Evolutionary conservation across 768 basidiomycete genomes (phyloP).

Genomic region (Mycena metata): DNA sequence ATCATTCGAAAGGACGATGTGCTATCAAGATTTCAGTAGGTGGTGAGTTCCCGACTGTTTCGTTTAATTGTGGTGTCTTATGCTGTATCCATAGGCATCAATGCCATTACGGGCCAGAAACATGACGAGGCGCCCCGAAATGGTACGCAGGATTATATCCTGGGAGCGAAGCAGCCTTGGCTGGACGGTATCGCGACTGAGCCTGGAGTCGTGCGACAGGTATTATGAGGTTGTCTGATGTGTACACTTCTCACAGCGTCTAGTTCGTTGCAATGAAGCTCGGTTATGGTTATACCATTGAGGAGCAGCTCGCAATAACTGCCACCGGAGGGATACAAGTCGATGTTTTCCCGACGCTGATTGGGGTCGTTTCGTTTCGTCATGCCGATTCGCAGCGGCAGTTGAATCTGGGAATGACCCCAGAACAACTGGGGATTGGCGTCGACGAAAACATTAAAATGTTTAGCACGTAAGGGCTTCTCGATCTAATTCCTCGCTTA

Average conservation of each 20-base stretch:
- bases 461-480: slow-evolving; percentile 2
- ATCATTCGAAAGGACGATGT: background rate
- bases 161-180: slow-evolving; percentile 9
- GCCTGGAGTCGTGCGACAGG: slow-evolving; percentile 17
- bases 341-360: slow-evolving; percentile 13
- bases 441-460: background rate
- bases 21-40: slow-evolving; percentile 15
- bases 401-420: slow-evolving; percentile 1
- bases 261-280: slow-evolving; percentile 18
- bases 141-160: slow-evolving; percentile 4
- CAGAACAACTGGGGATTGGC: background rate
- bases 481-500: background rate
- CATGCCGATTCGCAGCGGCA: background rate
- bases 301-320: slow-evolving; percentile 2
- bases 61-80: background rate
- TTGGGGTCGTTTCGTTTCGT: background rate
- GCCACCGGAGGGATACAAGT: slow-evolving; percentile 1
- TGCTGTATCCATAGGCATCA: background rate
- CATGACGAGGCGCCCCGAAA: background rate
- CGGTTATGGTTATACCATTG: slow-evolving; percentile 14
- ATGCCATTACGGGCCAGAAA: slow-evolving; percentile 13
- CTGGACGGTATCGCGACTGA: slow-evolving; percentile 11
- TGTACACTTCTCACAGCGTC: background rate
- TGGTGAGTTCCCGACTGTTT: background rate
- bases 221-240: background rate